Percentiles rank a stretch among this genome's conserved stretches.
phyloP scores from a whole-genome alignment of 1,284 basidiomycete genomes.

The Gomphus bonarii region DNA sequence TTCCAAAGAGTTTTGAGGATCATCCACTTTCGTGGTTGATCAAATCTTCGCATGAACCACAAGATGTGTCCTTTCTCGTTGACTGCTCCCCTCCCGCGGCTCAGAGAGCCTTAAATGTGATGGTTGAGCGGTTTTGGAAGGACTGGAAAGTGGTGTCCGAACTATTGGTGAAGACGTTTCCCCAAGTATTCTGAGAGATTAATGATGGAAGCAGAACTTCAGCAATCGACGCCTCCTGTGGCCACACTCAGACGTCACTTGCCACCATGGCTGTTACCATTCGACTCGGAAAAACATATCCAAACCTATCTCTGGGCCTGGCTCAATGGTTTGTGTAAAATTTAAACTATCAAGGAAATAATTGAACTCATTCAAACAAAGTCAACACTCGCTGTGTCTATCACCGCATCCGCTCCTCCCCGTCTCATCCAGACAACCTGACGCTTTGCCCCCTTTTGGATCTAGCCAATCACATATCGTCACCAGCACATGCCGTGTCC shows the following conservation, averaged over 20 bases:
- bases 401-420: conserved; percentile 47
- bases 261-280: neutral
- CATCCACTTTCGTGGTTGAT: conserved; percentile 75
- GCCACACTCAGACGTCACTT: neutral
- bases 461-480: conserved; percentile 67
- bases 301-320: conserved; percentile 66
- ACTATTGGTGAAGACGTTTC: conserved; percentile 35
- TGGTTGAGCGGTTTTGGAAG: conserved; percentile 41
- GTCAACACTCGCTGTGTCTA: conserved; percentile 86
- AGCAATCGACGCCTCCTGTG: neutral
- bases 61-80: conserved; percentile 23
- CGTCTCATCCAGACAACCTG: conserved; percentile 58
- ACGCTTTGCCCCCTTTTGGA: conserved; percentile 81
- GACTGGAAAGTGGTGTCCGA: conserved; percentile 45
- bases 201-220: neutral
- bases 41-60: conserved; percentile 16
- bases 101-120: conserved; percentile 32
- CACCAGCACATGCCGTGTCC: conserved; percentile 22
- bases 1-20: conserved; percentile 57
- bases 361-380: conserved; percentile 21
- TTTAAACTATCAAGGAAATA: neutral
- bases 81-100: conserved; percentile 41
- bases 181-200: neutral
- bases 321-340: conserved; percentile 58
- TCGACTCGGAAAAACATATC: neutral